Base-by-base conservation (phyloP, 306 rosid species). In the Oemleria cerasiformis region DNA sequence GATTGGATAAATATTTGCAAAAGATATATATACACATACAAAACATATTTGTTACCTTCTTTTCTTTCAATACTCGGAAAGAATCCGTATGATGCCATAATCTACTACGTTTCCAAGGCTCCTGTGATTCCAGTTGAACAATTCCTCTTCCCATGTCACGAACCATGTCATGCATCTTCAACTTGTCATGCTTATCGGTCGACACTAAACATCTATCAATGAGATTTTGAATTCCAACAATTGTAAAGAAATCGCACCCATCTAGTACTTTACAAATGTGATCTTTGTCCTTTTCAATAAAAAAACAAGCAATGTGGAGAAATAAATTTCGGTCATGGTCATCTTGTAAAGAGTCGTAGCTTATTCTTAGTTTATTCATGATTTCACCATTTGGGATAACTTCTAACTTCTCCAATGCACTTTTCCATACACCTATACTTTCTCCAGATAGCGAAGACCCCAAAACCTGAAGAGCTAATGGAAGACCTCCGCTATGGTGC, bases 121-220 rank as follows among this genome's bases (percentile, higher is more conserved):
- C 40, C 13, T 53, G 2, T 13, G 63, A 40, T 39, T 21, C 50
- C 3, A 0, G 1, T 4, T 36, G 11, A 19, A 41, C 68, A 11
- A 63, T 63, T 2, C 12, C 51, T 63, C 68, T 19, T 10, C 51
- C 50, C 68, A 63, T 63, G 17, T 42, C 68, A 19, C 68, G 6
- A 1, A 63, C 19, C 68, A 63, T 0, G 2, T 40, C 49, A 63
- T 63, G 51, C 50, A 40, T 41, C 0, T 19, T 0, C 10, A 63
- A 2, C 0, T 2, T 5, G 10, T 19, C 7, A 2, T 0, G 1
- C 1, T 0, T 0, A 19, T 63, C 68, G 1, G 41, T 41, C 9
- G 36, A 41, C 34, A 63, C 50, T 17, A 63, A 41, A 13, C 50
- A 41, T 5, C 68, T 41, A 40, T 63, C 36, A 2, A 41, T 42